Evolutionary conservation across 2,329 filamentous ascomycete species (phyloP).

Genomic region (Paecilomyces fulvus): DNA sequence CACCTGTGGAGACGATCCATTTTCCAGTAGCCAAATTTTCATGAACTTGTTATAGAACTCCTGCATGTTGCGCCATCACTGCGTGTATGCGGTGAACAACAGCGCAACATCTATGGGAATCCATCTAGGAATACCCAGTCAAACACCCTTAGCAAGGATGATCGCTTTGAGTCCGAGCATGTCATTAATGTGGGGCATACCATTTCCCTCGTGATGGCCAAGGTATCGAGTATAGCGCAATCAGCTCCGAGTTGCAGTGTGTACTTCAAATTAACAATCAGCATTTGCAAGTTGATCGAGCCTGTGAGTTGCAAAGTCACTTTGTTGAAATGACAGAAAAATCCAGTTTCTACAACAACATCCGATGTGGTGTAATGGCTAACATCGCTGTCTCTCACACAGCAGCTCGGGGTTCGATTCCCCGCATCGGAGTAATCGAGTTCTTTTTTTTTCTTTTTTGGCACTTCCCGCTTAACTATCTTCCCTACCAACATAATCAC

Average conservation of each 20-base stretch:
- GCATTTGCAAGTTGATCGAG: no score
- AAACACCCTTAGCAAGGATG: no score
- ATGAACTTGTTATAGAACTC: background rate
- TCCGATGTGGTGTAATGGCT: slow-evolving; percentile 12
- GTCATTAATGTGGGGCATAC: no score
- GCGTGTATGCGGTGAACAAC: background rate
- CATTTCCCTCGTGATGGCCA: no score
- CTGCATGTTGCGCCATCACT: background rate
- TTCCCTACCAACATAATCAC: no score
- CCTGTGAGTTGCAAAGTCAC: no score
- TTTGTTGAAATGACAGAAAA: no score
- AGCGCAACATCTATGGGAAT: no score
- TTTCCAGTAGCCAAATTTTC: background rate
- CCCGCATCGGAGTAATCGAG: slow-evolving; percentile 4
- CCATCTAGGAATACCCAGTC: no score
- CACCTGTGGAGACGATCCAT: background rate
- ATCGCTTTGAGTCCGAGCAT: no score
- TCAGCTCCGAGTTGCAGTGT: background rate
- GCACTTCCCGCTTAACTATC: background rate
- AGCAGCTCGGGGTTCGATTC: slow-evolving; percentile 20
- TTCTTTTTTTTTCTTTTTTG: background rate
- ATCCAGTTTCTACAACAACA: background rate
- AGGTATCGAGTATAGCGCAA: background rate
- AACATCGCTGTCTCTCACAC: slow-evolving; percentile 19
- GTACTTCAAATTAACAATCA: background rate